These are phyloP conservation scores for Colletotrichum brevisporum DNA, from an alignment of 2,329 filamentous ascomycete genomes.

Conservation along the genomic window DNA sequence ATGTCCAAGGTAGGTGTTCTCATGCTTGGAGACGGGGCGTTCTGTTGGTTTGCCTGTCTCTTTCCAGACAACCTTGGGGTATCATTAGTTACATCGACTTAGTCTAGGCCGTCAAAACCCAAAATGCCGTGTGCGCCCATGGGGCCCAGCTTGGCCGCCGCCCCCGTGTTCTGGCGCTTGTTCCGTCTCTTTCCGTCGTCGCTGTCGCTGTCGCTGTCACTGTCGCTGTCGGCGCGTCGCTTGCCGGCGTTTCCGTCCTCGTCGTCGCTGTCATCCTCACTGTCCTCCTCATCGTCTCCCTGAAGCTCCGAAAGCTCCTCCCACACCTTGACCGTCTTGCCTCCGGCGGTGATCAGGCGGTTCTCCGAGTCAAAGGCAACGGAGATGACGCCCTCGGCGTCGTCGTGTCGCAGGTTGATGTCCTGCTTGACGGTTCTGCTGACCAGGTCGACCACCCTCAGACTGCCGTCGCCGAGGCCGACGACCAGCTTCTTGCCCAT, in stretches of 20 bases:
- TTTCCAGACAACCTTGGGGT: slow-evolving; percentile 31
- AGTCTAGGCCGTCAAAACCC: slow-evolving; percentile 64
- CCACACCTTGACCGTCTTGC: slow-evolving; percentile 91
- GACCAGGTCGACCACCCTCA: slow-evolving; percentile 83
- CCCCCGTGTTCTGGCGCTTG: slow-evolving; percentile 60
- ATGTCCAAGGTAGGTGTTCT: too few relatives aligned
- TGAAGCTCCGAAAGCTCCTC: slow-evolving; percentile 78
- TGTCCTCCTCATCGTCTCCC: slow-evolving; percentile 64
- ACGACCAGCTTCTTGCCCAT: slow-evolving; percentile 82
- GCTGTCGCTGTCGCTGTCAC: slow-evolving; percentile 61
- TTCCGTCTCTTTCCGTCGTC: slow-evolving; percentile 62
- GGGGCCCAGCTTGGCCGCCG: slow-evolving; percentile 60
- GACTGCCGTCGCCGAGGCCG: slow-evolving; percentile 83
- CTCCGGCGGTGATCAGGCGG: slow-evolving; percentile 91
- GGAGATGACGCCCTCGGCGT: slow-evolving; percentile 86
- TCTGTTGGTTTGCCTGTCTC: slow-evolving; percentile 28
- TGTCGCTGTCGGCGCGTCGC: slow-evolving; percentile 61
- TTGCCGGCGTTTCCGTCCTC: slow-evolving; percentile 62
- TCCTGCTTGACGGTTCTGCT: slow-evolving; percentile 79
- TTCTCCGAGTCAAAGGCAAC: slow-evolving; percentile 88
- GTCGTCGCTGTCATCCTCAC: slow-evolving; percentile 59
- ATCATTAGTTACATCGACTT: slow-evolving; percentile 38
- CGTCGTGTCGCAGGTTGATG: slow-evolving; percentile 78
- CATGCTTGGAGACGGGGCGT: neutral
- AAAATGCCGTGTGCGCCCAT: slow-evolving; percentile 67